Evolutionary conservation across 495 filamentous ascomycete species (phyloP).

Genomic region (Amniculicola lignicola): DNA sequence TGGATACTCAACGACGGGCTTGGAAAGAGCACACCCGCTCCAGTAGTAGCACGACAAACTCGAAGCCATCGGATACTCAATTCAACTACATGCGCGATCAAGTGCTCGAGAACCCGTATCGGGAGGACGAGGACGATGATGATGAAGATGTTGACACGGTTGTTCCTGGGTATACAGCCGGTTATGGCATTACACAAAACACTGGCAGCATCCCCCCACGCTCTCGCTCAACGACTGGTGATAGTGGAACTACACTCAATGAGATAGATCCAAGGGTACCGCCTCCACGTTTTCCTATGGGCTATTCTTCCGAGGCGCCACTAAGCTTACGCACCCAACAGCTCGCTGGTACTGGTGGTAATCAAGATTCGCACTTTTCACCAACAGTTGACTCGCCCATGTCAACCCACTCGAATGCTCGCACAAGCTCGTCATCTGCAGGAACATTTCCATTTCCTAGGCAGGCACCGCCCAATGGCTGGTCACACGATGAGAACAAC

Average conservation of each 20-base stretch:
- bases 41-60: constrained; percentile 51
- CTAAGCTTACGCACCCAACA: constrained; percentile 74
- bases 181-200: constrained; percentile 47
- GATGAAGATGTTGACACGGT: constrained; percentile 42
- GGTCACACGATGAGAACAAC: constrained; percentile 65
- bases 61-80: constrained; percentile 62
- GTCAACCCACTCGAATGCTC: constrained; percentile 52
- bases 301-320: constrained; percentile 48
- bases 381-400: constrained; percentile 78
- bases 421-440: constrained; percentile 70
- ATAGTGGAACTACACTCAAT: constrained; percentile 55
- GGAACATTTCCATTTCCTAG: constrained; percentile 74
- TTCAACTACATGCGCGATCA: constrained; percentile 77
- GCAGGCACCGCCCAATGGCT: constrained; percentile 58
- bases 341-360: constrained; percentile 44
- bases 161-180: constrained; percentile 36
- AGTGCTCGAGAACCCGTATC: constrained; percentile 73
- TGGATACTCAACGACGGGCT: constrained; percentile 58
- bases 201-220: constrained; percentile 76
- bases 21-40: constrained; percentile 45
- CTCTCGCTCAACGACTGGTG: constrained; percentile 73
- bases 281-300: constrained; percentile 66
- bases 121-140: constrained; percentile 66
- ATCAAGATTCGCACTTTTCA: constrained; percentile 82
- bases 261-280: constrained; percentile 51